Evolutionary conservation across 75 land plant genomes (phyloP).

Genomic region (Cunninghamia lanceolata): DNA sequence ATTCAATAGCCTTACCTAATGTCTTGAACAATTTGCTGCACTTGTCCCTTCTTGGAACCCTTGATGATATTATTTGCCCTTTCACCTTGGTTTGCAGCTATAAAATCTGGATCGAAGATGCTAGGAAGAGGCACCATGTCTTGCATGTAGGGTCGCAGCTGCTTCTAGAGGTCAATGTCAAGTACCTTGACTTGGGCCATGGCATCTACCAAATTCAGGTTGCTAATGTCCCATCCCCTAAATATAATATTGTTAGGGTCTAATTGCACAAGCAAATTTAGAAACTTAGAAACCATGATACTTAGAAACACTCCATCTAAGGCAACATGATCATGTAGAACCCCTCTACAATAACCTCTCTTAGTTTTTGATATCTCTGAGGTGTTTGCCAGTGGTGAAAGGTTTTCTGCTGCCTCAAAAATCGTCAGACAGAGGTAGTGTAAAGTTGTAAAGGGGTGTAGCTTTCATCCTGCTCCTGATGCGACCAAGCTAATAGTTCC

Average conservation of each 20-base stretch:
- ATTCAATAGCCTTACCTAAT: constrained; percentile 47
- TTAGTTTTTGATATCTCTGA: too few relatives aligned
- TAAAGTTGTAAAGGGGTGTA: too few relatives aligned
- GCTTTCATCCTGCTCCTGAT: too few relatives aligned
- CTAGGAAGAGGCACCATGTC: constrained; percentile 92
- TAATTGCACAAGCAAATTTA: constrained; percentile 42
- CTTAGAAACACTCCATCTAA: too few relatives aligned
- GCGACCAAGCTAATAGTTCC: too few relatives aligned
- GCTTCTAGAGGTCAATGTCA: constrained; percentile 94
- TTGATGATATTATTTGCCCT: constrained; percentile 83
- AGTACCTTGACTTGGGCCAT: constrained; percentile 90
- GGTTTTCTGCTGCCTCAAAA: too few relatives aligned
- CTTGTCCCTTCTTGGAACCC: constrained; percentile 88
- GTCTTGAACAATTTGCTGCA: constrained; percentile 73
- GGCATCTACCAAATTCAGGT: constrained; percentile 91
- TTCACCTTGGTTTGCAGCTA: constrained; percentile 86
- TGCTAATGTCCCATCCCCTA: constrained; percentile 96
- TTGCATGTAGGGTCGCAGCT: constrained; percentile 89
- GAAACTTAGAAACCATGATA: not conserved
- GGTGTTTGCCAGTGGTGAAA: too few relatives aligned
- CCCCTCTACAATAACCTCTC: too few relatives aligned
- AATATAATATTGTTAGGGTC: constrained; percentile 88
- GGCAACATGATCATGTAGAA: not conserved
- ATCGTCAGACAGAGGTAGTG: too few relatives aligned
- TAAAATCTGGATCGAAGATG: constrained; percentile 91